Evolutionary conservation across 1,284 basidiomycete genomes (phyloP).

Genomic region (Vanrija sp.): DNA sequence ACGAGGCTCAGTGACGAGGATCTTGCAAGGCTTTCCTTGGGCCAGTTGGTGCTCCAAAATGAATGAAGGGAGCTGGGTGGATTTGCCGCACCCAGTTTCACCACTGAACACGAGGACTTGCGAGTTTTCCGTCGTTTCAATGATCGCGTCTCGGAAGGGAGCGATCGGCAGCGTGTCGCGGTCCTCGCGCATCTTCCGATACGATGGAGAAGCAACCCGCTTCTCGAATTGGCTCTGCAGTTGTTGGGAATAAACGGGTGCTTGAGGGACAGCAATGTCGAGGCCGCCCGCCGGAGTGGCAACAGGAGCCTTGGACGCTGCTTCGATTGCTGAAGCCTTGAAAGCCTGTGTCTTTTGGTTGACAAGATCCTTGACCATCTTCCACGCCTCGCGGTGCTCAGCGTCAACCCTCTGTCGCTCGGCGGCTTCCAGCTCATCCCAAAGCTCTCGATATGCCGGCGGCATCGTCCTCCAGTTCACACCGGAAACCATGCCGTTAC

Average conservation of each 20-base stretch:
- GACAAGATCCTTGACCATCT: conserved; percentile 61
- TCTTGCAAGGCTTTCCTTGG: conserved; percentile 78
- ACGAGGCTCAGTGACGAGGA: conserved; percentile 93
- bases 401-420: conserved; percentile 63
- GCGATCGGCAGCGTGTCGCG: conserved; percentile 84
- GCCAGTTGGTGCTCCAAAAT: conserved; percentile 87
- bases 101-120: conserved; percentile 92
- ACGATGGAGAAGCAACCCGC: conserved; percentile 61
- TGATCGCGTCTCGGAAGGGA: conserved; percentile 70
- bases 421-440: conserved; percentile 79
- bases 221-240: conserved; percentile 60
- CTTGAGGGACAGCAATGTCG: no score
- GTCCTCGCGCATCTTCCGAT: conserved; percentile 66
- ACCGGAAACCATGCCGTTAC: conserved; percentile 34
- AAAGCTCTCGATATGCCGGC: conserved; percentile 78
- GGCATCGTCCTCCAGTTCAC: conserved; percentile 61
- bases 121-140: conserved; percentile 66
- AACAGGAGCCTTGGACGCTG: neutral
- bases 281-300: neutral
- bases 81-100: conserved; percentile 98
- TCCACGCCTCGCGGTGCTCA: conserved; percentile 68
- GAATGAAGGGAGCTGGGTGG: conserved; percentile 93
- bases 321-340: no score
- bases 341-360: conserved; percentile 52
- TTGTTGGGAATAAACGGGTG: conserved; percentile 23